Evolutionary conservation across 768 basidiomycete genomes (phyloP).

Genomic region (Boletus sp.): DNA sequence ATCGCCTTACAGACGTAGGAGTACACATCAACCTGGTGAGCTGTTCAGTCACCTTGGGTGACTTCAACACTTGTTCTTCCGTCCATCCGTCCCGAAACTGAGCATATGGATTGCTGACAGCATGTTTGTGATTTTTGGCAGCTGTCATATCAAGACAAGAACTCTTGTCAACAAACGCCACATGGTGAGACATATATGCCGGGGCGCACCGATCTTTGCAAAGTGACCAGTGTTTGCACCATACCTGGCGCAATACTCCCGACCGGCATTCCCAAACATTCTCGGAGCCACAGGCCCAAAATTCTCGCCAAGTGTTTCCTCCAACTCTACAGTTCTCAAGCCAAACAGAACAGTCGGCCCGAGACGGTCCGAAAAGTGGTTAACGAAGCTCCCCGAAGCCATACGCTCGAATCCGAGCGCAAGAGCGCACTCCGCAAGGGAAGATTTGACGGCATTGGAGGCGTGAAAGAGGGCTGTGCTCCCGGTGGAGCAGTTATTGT

Average conservation of each 20-base stretch:
- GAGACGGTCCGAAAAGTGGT: conserved; percentile 51
- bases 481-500: conserved; percentile 83
- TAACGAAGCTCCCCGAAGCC: conserved; percentile 65
- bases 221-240: conserved; percentile 62
- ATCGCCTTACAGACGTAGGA: conserved; percentile 64
- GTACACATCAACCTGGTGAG: conserved; percentile 82
- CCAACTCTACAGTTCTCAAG: conserved; percentile 42
- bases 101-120: conserved; percentile 75
- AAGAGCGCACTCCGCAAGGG: conserved; percentile 65
- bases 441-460: conserved; percentile 62
- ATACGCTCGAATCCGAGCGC: conserved; percentile 85
- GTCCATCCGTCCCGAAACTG: conserved; percentile 78
- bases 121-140: conserved; percentile 78
- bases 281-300: conserved; percentile 66
- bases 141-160: conserved; percentile 36
- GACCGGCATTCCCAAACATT: conserved; percentile 65
- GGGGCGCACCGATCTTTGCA: conserved; percentile 65
- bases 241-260: conserved; percentile 70
- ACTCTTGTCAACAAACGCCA: not conserved
- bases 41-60: conserved; percentile 63
- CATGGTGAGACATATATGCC: not conserved
- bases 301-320: conserved; percentile 49
- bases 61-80: conserved; percentile 61
- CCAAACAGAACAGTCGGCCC: conserved; percentile 46
- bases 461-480: conserved; percentile 71